Evolutionary conservation across 2,329 filamentous ascomycete genomes (phyloP), one percentile per base, ranked within the genome.

Genomic region (Sporothrix dimorphospora): DNA sequence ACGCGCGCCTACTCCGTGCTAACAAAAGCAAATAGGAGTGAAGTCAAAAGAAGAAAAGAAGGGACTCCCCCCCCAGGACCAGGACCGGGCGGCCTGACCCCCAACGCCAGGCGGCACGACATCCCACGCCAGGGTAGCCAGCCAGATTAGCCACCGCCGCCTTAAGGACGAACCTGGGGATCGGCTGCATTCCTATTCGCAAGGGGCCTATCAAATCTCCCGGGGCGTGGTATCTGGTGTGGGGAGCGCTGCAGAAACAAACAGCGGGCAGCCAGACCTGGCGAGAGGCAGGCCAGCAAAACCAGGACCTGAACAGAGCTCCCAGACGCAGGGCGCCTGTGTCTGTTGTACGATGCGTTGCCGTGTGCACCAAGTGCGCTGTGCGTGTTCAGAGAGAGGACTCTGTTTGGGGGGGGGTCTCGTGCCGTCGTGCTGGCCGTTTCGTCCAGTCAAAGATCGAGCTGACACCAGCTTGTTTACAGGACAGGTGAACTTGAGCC

Each of bases 101-200:
- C 49, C 66, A 69, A 57, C 49, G 34, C 67, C 21, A 49, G 71
- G 57, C 70, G 68, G 73, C 71, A 71, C 73, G 65, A 71, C 71
- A 72, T 72, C 68, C 61, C 69, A 70, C 72, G 66, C 72, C 57
- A 21, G n/a, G 42, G 27, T 51, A 40, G 55, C 69, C 12, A 21
- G 59, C 59, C 47, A 69, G 59, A 73, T 70, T 71, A 57, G 34
- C 57, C 57, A 14, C 57, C 34, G 27, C 68, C 51, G 40, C 61
- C 61, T 49, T 72, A 70, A 67, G 71, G 74, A 75, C 69, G 73
- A 73, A 73, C 70, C 73, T 74, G 71, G 74, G 73, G 73, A 71
- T 68, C 72, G 72, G 71, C 49, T 57, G 73, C 66, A 40, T 71
- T 71, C 70, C 71, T 72, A 72, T 75, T 73, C 71, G 71, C 72